These are phyloP conservation scores for Penicillium psychrosexuale DNA, from an alignment of 2,329 filamentous ascomycete genomes.

Conservation along the genomic window DNA sequence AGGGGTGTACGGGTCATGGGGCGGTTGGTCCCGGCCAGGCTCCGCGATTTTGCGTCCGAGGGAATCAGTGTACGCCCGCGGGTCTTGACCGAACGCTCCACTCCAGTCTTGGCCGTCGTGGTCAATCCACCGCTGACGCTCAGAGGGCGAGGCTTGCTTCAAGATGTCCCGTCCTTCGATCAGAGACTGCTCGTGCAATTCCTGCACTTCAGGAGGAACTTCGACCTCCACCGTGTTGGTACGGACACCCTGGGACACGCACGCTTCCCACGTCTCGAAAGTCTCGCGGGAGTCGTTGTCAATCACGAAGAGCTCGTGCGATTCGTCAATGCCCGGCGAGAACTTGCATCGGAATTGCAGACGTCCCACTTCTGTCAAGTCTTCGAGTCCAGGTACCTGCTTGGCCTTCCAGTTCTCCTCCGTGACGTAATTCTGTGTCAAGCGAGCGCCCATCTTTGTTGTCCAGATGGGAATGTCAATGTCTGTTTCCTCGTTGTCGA, in stretches of 20 bases:
- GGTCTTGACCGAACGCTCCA: conserved; percentile 78
- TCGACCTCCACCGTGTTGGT: conserved; percentile 67
- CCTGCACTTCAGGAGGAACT: conserved; percentile 67
- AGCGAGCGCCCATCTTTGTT: conserved; percentile 68
- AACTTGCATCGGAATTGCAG: conserved; percentile 78
- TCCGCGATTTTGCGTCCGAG: conserved; percentile 55
- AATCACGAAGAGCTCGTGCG: conserved; percentile 76
- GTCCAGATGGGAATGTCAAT: conserved; percentile 91
- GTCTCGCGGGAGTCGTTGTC: conserved; percentile 91
- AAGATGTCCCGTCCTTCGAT: conserved; percentile 78
- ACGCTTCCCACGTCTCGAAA: conserved; percentile 92
- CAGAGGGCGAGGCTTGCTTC: conserved; percentile 62
- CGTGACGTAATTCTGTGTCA: conserved; percentile 91
- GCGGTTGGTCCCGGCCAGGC: conserved; percentile 52
- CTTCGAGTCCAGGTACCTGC: conserved; percentile 66
- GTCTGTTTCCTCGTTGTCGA: conserved; percentile 71
- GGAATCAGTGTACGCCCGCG: conserved; percentile 57
- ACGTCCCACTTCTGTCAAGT: conserved; percentile 75
- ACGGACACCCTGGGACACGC: conserved; percentile 81
- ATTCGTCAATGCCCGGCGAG: conserved; percentile 84
- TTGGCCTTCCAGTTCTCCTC: conserved; percentile 65
- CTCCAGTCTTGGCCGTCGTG: conserved; percentile 83
- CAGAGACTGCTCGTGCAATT: conserved; percentile 77
- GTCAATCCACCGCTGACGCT: conserved; percentile 72
- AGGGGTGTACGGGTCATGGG: conserved; percentile 51